phyloP scores from a whole-genome alignment of 345 rosid species.

The Bruguiera gymnorhiza region DNA sequence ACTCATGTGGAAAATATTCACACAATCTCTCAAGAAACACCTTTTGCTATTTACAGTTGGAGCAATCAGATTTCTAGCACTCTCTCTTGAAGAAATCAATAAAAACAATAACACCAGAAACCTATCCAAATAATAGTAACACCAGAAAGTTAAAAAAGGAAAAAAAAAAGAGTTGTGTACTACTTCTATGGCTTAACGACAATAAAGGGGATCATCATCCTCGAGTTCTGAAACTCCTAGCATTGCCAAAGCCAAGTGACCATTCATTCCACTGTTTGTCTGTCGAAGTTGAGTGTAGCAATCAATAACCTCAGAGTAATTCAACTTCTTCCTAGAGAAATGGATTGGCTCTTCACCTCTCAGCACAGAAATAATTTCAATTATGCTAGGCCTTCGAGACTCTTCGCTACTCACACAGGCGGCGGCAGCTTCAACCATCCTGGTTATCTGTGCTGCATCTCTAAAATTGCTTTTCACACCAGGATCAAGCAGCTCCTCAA shows the following conservation, averaged over 20 bases:
- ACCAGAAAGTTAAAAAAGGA: neutral
- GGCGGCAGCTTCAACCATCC: conserved; percentile 73
- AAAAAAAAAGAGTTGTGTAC: neutral
- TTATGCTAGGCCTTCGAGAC: conserved; percentile 61
- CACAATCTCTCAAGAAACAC: conserved; percentile 25
- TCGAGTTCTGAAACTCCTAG: conserved; percentile 73
- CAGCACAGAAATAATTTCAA: conserved; percentile 50
- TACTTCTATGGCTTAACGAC: conserved; percentile 39
- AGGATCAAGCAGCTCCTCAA: conserved; percentile 72
- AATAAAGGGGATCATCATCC: conserved; percentile 52
- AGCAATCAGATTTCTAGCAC: conserved; percentile 20
- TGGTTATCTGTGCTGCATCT: conserved; percentile 42
- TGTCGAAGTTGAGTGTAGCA: conserved; percentile 55
- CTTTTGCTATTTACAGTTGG: conserved; percentile 33
- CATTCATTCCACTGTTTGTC: conserved; percentile 70
- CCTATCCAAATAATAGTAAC: neutral
- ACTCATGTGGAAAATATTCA: conserved; percentile 27
- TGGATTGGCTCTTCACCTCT: conserved; percentile 49
- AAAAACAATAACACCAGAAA: neutral
- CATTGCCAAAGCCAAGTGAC: conserved; percentile 88
- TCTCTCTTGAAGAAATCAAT: conserved; percentile 21
- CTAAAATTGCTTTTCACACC: conserved; percentile 34
- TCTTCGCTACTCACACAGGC: conserved; percentile 70
- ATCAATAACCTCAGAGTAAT: conserved; percentile 57
- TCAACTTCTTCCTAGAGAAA: conserved; percentile 41